Conservation (phyloP, 2,329 filamentous ascomycete species). For the Cadophora sp. region DNA sequence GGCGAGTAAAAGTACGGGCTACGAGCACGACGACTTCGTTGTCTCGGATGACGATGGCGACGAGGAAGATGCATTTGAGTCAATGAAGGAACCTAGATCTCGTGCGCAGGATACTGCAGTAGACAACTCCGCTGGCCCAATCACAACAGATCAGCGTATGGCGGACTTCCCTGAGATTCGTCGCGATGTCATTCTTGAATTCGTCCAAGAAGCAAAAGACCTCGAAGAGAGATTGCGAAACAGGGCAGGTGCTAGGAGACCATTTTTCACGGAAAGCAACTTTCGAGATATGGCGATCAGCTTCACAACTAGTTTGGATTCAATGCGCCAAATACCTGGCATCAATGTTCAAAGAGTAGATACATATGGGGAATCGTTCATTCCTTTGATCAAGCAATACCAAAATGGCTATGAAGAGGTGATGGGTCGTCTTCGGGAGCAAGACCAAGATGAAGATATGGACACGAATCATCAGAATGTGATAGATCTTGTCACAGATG, state of each 20-base stretch:
- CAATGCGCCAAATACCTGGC: slow-evolving; percentile 68
- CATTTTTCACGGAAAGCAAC: slow-evolving; percentile 72
- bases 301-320: slow-evolving; percentile 66
- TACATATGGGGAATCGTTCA: slow-evolving; percentile 65
- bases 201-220: slow-evolving; percentile 66
- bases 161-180: slow-evolving; percentile 64
- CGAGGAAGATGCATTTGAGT: slow-evolving; percentile 44
- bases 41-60: slow-evolving; percentile 46
- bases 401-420: slow-evolving; percentile 57
- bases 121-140: slow-evolving; percentile 60
- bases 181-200: slow-evolving; percentile 66
- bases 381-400: slow-evolving; percentile 61
- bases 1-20: slow-evolving; percentile 36
- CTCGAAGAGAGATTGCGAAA: slow-evolving; percentile 68
- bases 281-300: slow-evolving; percentile 76
- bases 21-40: slow-evolving; percentile 56
- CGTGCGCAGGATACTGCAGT: slow-evolving; percentile 43
- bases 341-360: slow-evolving; percentile 69
- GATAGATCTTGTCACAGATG: slow-evolving; percentile 58
- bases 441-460: slow-evolving; percentile 38
- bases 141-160: slow-evolving; percentile 61
- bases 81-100: slow-evolving; percentile 24
- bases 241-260: slow-evolving; percentile 59
- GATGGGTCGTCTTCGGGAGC: slow-evolving; percentile 44
- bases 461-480: slow-evolving; percentile 50